A percentile compares a stretch with the other conserved stretches of the same genome.
phyloP scores from a whole-genome alignment of 2,329 filamentous ascomycete genomes.

The Calonectria pseudoturangicola region DNA sequence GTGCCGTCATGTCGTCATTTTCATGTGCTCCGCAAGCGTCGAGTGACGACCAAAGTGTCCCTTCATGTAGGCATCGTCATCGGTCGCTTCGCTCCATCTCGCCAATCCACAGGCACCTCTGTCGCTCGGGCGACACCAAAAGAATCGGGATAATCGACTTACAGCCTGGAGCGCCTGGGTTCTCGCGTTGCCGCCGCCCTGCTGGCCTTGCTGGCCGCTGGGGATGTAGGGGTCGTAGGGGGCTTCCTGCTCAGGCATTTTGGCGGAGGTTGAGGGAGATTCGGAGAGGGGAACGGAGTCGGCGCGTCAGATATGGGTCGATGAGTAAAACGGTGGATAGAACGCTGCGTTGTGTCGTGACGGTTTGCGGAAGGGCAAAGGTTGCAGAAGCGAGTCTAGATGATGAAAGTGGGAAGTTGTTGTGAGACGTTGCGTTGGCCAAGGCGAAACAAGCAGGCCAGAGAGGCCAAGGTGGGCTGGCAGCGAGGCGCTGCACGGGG shows the following conservation, averaged over 20 bases:
- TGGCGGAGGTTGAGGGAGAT: slow-evolving; percentile 47
- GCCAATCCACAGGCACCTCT: slow-evolving; percentile 43
- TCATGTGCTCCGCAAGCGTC: slow-evolving; percentile 18
- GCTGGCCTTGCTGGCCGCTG: slow-evolving; percentile 73
- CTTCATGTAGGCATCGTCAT: slow-evolving; percentile 38
- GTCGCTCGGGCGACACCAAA: slow-evolving; percentile 45
- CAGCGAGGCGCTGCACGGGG: slow-evolving; percentile 53
- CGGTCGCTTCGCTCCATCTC: slow-evolving; percentile 37
- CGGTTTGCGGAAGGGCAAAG: slow-evolving; percentile 51
- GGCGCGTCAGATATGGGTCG: slow-evolving; percentile 40
- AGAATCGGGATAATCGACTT: slow-evolving; percentile 64
- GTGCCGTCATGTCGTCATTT: slow-evolving; percentile 28
- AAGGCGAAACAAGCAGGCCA: slow-evolving; percentile 55
- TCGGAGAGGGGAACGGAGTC: slow-evolving; percentile 34
- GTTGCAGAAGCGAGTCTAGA: slow-evolving; percentile 48
- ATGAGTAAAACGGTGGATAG: slow-evolving; percentile 34
- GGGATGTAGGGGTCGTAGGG: slow-evolving; percentile 95
- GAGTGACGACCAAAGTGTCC: slow-evolving; percentile 41
- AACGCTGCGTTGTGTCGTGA: slow-evolving; percentile 47
- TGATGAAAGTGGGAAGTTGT: slow-evolving; percentile 54
- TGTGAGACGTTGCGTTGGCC: slow-evolving; percentile 55
- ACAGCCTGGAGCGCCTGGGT: slow-evolving; percentile 87
- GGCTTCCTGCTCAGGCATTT: slow-evolving; percentile 73
- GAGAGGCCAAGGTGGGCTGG: slow-evolving; percentile 44
- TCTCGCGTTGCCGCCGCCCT: slow-evolving; percentile 70